Conservation (phyloP, 495 filamentous ascomycete genomes). For the Lepraria neglecta region DNA sequence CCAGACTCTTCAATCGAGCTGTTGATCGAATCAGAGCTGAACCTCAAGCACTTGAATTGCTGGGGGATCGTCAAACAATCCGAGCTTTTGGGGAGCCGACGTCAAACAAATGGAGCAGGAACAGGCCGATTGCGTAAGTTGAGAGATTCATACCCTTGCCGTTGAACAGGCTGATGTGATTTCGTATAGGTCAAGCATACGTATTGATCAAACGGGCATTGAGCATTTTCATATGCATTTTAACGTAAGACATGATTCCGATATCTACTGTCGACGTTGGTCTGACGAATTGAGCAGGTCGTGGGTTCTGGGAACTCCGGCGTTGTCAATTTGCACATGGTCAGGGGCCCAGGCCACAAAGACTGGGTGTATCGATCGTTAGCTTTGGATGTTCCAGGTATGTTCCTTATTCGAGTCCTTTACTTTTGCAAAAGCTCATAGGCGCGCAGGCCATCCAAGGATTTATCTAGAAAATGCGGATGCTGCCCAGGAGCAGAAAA, state of each 20-base stretch:
- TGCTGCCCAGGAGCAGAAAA: constrained; percentile 27
- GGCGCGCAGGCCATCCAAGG: constrained; percentile 37
- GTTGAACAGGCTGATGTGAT: background rate
- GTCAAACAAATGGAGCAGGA: constrained; percentile 73
- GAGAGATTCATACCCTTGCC: background rate
- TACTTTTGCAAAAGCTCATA: background rate
- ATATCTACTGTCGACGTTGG: background rate
- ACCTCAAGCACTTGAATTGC: constrained; percentile 59
- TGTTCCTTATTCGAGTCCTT: constrained; percentile 49
- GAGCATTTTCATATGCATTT: constrained; percentile 87
- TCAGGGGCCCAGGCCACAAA: constrained; percentile 52
- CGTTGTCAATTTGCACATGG: constrained; percentile 69
- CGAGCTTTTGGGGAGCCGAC: constrained; percentile 80
- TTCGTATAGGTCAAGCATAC: constrained; percentile 49
- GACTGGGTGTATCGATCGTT: constrained; percentile 80
- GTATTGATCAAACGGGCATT: constrained; percentile 65
- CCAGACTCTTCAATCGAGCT: constrained; percentile 80
- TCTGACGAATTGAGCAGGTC: constrained; percentile 47
- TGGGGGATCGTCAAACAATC: constrained; percentile 71
- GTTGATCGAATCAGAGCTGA: constrained; percentile 73
- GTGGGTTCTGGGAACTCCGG: constrained; percentile 74
- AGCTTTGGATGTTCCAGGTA: constrained; percentile 68
- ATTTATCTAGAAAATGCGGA: constrained; percentile 46
- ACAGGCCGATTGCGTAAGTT: constrained; percentile 76
- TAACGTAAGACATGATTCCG: constrained; percentile 49